Conservation (phyloP, 106 monocot genomes). For the Acorus gramineus region DNA sequence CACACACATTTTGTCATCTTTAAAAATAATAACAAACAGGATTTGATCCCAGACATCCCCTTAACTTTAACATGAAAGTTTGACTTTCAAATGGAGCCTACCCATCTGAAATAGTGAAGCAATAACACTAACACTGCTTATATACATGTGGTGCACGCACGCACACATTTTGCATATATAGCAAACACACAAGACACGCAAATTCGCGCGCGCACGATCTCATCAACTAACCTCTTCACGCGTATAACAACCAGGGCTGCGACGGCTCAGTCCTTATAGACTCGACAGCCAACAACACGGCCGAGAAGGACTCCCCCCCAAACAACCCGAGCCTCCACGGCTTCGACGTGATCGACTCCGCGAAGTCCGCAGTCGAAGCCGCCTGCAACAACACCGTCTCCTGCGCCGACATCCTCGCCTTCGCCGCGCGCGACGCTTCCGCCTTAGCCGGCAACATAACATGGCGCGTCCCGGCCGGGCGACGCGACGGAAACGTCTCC, state of each 20-base stretch:
- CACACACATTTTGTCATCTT: too few relatives aligned
- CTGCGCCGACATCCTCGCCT: slow-evolving; percentile 43
- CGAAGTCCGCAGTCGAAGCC: slow-evolving; percentile 17
- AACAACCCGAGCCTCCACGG: slow-evolving; percentile 14
- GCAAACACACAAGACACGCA: too few relatives aligned
- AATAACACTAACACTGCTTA: too few relatives aligned
- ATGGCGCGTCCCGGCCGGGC: slow-evolving; percentile 20
- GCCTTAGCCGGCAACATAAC: slow-evolving; percentile 15
- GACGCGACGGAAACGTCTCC: slow-evolving; percentile 19
- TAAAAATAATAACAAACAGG: too few relatives aligned
- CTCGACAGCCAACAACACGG: neutral
- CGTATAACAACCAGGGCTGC: slow-evolving; percentile 7
- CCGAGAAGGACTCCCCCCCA: slow-evolving; percentile 7
- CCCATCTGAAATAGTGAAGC: too few relatives aligned
- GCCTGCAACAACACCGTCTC: slow-evolving; percentile 25
- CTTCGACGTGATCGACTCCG: slow-evolving; percentile 20
- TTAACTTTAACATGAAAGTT: too few relatives aligned
- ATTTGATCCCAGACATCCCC: too few relatives aligned
- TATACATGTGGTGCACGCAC: too few relatives aligned
- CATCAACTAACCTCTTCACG: too few relatives aligned
- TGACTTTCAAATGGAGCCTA: too few relatives aligned
- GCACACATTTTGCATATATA: too few relatives aligned
- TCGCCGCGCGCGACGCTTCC: slow-evolving; percentile 25
- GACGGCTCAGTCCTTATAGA: slow-evolving; percentile 13
- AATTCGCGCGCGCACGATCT: too few relatives aligned